phyloP scores from a whole-genome alignment of 805 yeast genomes.

The Ascoidea asiatica region DNA sequence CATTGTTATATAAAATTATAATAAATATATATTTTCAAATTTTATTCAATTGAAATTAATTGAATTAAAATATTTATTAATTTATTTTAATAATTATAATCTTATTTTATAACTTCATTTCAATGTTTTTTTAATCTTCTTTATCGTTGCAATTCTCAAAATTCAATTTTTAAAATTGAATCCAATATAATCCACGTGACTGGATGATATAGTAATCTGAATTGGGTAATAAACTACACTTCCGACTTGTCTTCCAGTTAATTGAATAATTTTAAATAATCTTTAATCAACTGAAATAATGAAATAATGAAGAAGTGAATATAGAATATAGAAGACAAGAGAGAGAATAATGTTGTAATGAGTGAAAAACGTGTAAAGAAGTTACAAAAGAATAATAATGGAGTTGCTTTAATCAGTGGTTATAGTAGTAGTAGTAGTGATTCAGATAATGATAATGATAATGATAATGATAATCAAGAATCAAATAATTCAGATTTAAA shows the following conservation, averaged over 20 bases:
- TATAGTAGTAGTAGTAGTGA: conserved; percentile 1
- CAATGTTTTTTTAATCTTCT: conserved; percentile 20
- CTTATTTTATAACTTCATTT: conserved; percentile 6
- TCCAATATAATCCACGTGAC: conserved; percentile 15
- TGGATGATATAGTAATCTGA: conserved; percentile 19
- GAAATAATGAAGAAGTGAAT: conserved; percentile 17
- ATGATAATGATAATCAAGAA: not conserved
- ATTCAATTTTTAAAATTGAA: conserved; percentile 27
- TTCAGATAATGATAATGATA: not conserved
- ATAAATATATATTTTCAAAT: not conserved
- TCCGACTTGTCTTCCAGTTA: conserved; percentile 6
- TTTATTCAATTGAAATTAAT: not conserved
- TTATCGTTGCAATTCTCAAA: conserved; percentile 29
- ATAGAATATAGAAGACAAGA: conserved; percentile 2
- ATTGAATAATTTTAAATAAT: conserved; percentile 13
- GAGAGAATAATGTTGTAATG: conserved; percentile 7
- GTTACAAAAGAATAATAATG: conserved; percentile 1
- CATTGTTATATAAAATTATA: conserved; percentile 19
- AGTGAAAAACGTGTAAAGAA: conserved; percentile 4
- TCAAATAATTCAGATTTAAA: not conserved
- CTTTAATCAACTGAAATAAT: conserved; percentile 23
- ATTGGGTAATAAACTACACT: too few species aligned
- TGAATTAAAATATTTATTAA: too few species aligned
- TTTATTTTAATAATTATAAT: conserved; percentile 2
- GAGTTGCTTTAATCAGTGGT: not conserved